Conservation (phyloP, 345 rosid genomes). For the Syzygium grande region DNA sequence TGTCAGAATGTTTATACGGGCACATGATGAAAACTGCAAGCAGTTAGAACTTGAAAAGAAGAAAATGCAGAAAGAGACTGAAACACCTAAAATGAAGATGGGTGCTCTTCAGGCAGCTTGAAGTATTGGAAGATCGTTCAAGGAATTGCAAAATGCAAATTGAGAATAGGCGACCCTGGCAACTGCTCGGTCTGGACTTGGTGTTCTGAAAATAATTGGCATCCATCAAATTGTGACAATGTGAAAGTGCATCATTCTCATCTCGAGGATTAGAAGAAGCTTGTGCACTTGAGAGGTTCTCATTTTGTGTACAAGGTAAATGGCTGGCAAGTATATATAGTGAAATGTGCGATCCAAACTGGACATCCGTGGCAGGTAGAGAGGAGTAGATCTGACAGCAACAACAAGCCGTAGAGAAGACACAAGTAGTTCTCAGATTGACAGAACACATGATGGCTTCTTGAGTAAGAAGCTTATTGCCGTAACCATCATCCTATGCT, state of each 20-base stretch:
- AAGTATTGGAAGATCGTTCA: not conserved
- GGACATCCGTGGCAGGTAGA: not conserved
- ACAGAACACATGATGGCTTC: not conserved
- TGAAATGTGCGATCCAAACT: not conserved
- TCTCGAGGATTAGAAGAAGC: not conserved
- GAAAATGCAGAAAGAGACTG: constrained; percentile 42
- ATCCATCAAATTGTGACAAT: not conserved
- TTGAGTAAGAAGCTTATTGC: not conserved
- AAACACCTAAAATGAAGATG: constrained; percentile 18
- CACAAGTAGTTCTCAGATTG: not conserved
- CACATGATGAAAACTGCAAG: constrained; percentile 75
- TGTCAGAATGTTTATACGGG: constrained; percentile 64
- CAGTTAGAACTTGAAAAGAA: constrained; percentile 63
- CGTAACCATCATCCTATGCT: not conserved
- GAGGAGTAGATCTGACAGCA: not conserved
- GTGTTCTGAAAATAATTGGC: not conserved
- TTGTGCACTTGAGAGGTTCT: not conserved
- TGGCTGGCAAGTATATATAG: not conserved
- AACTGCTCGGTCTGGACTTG: not conserved
- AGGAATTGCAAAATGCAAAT: not conserved
- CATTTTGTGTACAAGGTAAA: not conserved
- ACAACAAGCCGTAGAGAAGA: not conserved
- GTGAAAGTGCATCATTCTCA: not conserved
- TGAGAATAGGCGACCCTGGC: not conserved
- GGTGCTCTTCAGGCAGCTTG: constrained; percentile 5